Conservation (phyloP, 1,139 yeast genomes). For the Suhomyces chickasaworum region DNA sequence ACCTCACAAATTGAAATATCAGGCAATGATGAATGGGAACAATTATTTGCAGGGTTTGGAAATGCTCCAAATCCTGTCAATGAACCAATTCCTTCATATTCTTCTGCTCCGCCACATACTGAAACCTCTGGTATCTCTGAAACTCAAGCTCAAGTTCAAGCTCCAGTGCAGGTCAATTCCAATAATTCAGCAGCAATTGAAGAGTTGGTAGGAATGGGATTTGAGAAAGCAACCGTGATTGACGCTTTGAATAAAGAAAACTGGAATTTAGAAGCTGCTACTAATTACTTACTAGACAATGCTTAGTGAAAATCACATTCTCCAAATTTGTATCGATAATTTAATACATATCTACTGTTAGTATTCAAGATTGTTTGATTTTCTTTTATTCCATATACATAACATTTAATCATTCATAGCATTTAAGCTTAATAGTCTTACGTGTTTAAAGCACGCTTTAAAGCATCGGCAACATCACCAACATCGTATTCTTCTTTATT, state of each 20-base stretch:
- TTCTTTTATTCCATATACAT: neutral
- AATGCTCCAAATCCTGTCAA: slow-evolving; percentile 37
- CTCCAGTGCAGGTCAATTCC: neutral
- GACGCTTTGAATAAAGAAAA: slow-evolving; percentile 68
- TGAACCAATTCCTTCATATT: slow-evolving; percentile 8
- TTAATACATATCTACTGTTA: neutral
- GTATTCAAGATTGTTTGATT: no score
- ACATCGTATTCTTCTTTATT: slow-evolving; percentile 38
- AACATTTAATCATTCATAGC: neutral
- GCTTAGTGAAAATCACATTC: slow-evolving; percentile 33
- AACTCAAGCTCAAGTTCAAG: slow-evolving; percentile 10
- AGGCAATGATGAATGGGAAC: slow-evolving; percentile 89
- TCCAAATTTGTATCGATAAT: neutral
- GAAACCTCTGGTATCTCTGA: slow-evolving; percentile 21
- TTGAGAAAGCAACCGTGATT: slow-evolving; percentile 61
- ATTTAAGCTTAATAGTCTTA: no score
- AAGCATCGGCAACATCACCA: slow-evolving; percentile 43
- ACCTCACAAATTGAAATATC: slow-evolving; percentile 13
- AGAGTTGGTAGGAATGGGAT: slow-evolving; percentile 90
- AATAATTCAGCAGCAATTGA: slow-evolving; percentile 50
- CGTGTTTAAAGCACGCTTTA: slow-evolving; percentile 20
- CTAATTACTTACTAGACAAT: slow-evolving; percentile 76
- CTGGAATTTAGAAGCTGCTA: slow-evolving; percentile 82
- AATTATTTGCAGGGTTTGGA: slow-evolving; percentile 87
- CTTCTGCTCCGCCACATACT: slow-evolving; percentile 14